These are phyloP conservation scores for Globisporangium alternatum DNA, from an alignment of 352 stramenopile species.

Conservation along the genomic window DNA sequence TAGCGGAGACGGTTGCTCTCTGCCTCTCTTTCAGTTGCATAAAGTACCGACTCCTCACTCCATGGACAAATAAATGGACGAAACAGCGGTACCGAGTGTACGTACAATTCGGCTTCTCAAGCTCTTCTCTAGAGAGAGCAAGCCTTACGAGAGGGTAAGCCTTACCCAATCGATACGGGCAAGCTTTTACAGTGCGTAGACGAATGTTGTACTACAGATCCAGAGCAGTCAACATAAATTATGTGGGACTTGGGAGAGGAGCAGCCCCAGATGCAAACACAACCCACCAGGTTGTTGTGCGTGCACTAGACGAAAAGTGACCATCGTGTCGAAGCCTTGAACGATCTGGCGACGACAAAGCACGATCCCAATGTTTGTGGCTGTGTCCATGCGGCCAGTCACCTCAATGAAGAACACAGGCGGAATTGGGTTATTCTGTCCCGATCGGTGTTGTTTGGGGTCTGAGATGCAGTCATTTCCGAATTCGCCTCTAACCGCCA, in stretches of 20 bases:
- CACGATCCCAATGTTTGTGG: too few species aligned
- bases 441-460: neutral
- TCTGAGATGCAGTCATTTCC: slow-evolving; percentile 6
- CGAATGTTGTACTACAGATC: neutral
- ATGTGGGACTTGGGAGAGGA: slow-evolving; percentile 3
- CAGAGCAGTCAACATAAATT: neutral
- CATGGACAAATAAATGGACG: neutral
- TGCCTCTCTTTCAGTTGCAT: neutral
- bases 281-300: neutral
- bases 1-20: neutral
- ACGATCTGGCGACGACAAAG: neutral
- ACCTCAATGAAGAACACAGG: neutral
- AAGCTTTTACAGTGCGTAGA: neutral
- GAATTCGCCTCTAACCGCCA: neutral
- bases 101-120: neutral
- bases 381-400: neutral
- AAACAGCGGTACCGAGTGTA: neutral
- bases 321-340: neutral
- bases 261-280: too few species aligned
- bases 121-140: too few species aligned
- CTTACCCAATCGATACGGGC: neutral
- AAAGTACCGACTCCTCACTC: neutral
- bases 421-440: neutral
- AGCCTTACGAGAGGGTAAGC: too few species aligned
- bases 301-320: neutral